Percentiles rank a stretch among this genome's conserved stretches.
phyloP scores from a whole-genome alignment of 495 filamentous ascomycete genomes.

The Pyrenopolyporus hunteri region DNA sequence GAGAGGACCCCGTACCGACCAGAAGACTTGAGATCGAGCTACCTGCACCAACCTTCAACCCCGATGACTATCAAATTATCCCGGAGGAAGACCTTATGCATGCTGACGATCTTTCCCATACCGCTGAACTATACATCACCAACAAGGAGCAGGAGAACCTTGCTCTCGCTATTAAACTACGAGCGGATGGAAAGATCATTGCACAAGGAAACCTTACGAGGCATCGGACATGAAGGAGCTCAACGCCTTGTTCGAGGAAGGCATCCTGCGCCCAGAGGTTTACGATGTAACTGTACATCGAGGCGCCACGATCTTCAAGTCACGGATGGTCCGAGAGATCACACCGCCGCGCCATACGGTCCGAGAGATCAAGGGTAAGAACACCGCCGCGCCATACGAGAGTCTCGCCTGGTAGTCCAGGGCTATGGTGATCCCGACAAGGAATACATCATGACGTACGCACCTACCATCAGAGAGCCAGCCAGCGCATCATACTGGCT shows the following conservation, averaged over 20 bases:
- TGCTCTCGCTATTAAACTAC: neutral
- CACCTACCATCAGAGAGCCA: conserved; percentile 7
- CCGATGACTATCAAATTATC: neutral
- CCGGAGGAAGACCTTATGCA: neutral
- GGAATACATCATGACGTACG: conserved; percentile 2
- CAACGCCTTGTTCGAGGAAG: neutral
- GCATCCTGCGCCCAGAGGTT: neutral
- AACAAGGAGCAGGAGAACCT: neutral
- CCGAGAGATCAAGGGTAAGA: neutral
- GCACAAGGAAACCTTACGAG: neutral
- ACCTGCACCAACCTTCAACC: neutral
- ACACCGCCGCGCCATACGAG: conserved; percentile 5
- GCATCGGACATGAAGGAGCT: neutral
- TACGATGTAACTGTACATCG: neutral
- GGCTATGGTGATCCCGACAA: conserved; percentile 6
- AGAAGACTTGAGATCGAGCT: neutral
- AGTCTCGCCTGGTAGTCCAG: conserved; percentile 4
- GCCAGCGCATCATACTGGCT: conserved; percentile 1
- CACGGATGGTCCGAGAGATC: neutral
- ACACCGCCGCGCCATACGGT: conserved; percentile 1
- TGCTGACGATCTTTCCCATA: neutral
- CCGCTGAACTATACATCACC: neutral
- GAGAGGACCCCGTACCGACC: neutral
- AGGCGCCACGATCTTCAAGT: neutral
- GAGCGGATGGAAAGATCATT: neutral